Conservation (phyloP, 495 filamentous ascomycete species). For the Penicillium angulare region DNA sequence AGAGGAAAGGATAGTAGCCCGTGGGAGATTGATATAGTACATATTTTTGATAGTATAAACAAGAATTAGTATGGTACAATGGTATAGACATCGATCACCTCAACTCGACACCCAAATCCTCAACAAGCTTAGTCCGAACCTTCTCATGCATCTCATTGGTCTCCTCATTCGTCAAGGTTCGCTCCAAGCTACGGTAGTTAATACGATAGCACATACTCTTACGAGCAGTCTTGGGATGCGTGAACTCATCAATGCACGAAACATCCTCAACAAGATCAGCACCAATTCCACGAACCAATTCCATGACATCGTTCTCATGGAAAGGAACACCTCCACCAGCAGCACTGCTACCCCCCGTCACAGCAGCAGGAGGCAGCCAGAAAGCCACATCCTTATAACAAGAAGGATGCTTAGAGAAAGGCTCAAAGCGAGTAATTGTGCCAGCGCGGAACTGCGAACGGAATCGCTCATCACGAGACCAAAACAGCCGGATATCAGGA, state of each 20-base stretch:
- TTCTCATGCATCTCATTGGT: constrained; percentile 70
- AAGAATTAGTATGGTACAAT: constrained; percentile 19
- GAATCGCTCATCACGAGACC: constrained; percentile 83
- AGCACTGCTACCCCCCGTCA: constrained; percentile 41
- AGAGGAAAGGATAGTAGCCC: neutral
- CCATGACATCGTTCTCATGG: constrained; percentile 97
- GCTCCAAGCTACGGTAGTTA: constrained; percentile 86
- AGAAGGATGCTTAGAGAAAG: constrained; percentile 85
- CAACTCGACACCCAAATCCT: constrained; percentile 76
- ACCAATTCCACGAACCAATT: constrained; percentile 75
- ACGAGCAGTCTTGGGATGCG: constrained; percentile 79
- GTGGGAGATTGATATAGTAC: constrained; percentile 18
- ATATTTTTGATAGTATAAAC: constrained; percentile 11
- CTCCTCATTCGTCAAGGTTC: constrained; percentile 80
- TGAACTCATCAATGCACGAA: constrained; percentile 76
- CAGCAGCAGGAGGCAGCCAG: constrained; percentile 65
- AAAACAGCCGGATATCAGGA: constrained; percentile 96
- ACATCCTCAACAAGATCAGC: constrained; percentile 89
- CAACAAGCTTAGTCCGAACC: constrained; percentile 60
- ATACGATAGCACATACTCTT: constrained; percentile 89
- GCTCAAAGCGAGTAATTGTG: constrained; percentile 67
- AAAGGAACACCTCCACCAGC: constrained; percentile 57
- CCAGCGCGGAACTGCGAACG: constrained; percentile 73
- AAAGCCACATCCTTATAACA: constrained; percentile 92
- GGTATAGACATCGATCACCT: constrained; percentile 45